Evolutionary conservation across 1,284 basidiomycete species (phyloP).

Genomic region (Chalciporus sp.): DNA sequence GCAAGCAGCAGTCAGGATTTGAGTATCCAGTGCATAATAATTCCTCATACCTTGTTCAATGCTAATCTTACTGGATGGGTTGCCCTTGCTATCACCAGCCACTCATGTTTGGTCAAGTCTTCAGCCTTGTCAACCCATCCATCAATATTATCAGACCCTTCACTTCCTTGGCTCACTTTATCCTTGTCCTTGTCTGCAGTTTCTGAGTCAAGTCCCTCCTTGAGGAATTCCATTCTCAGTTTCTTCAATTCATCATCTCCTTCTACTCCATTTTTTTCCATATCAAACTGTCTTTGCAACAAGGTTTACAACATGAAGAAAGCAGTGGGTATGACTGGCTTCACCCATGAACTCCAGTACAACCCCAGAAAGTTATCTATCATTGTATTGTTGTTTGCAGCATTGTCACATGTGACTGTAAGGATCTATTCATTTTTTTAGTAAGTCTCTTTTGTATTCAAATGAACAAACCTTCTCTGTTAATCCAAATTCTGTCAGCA

Average conservation of each 20-base stretch:
- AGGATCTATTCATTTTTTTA: neutral
- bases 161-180: no score
- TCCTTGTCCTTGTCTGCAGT: no score
- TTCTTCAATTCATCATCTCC: no score
- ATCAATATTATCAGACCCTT: neutral
- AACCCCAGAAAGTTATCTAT: neutral
- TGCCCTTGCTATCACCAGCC: neutral
- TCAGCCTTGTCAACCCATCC: conserved; percentile 5
- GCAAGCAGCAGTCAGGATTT: neutral
- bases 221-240: no score
- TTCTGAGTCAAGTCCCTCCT: no score
- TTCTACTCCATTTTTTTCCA: neutral
- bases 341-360: no score
- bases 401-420: no score
- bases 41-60: conserved; percentile 2
- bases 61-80: conserved; percentile 1
- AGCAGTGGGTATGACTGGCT: neutral
- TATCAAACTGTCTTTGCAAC: neutral
- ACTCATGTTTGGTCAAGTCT: neutral
- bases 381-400: neutral
- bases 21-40: neutral
- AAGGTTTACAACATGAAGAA: neutral
- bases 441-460: no score
- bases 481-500: neutral
- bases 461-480: neutral